Base-by-base conservation (phyloP, 306 rosid genomes). In the Astragalus membranaceus region DNA sequence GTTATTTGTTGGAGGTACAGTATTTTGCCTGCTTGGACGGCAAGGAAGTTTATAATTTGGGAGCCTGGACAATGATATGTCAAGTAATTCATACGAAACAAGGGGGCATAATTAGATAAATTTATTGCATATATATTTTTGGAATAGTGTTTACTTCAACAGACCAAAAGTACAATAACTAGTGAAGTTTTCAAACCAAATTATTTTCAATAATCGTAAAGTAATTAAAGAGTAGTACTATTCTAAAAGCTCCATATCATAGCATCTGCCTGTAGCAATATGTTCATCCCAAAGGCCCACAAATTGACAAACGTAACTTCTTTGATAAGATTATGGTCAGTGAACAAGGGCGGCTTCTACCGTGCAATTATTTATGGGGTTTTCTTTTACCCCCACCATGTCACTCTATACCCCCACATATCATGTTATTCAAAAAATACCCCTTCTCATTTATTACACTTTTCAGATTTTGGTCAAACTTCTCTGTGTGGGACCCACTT, bases 31-130 rank as follows among this genome's bases (percentile, higher is more conserved):
- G 55, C 54, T 70, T 66, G 53, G 70, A 23, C 64, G 58, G 70
- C 73, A 37, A 52, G 57, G 66, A 66, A 66, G 23, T 52, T 78
- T 52, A 74, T 43, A 50, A 56, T 32, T 35, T 74, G 11, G 8
- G 14, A 20, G 13, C 33, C 69, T 17, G 35, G 46, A 66, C 55
- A 66, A 76, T 26, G 76, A 74, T 68, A 57, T 42, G 53, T 52
- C 5, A 32, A 62, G 50, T 74, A 56, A 54, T 61, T 54, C 66
- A 10, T 29, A 67, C 55, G 3, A 42, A 53, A 53, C 5, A 36
- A 42, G 13, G 59, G 10, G 6, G 5, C 36, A 54, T 8, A 12
- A 32, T 42, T 8, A 1, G 35, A 46, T n/a, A 8, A 67, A 41
- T 66, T 58, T 67, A 47, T 58, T 43, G 64, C 44, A 17, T 9